Evolutionary conservation across 768 basidiomycete genomes (phyloP), one percentile per base, ranked within the genome.

Genomic region (Boletellus sp.): DNA sequence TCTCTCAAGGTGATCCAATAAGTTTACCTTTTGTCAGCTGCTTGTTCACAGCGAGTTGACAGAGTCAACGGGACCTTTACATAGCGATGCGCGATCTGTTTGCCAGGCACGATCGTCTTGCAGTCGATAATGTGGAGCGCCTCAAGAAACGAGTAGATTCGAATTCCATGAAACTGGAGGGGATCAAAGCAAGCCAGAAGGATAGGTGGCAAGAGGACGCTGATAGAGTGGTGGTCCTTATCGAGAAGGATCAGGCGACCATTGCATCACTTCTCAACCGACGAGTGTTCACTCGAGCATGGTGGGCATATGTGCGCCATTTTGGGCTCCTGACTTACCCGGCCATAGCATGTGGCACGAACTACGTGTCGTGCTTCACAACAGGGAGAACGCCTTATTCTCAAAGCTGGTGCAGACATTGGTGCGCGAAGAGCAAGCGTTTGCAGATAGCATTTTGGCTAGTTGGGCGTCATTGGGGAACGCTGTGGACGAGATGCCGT

Each of bases 291-390:
- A 86, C 95, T 50, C 84, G 90, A 46, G 86, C 87, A 48, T 90
- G 85, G 90, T 93, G 61, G 61, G 83, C 65, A 5, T 33, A 39
- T 45, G 15, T 22, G 24, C 38, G 10, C 6, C 38, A 36, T 22
- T 28, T 32, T 22, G 10, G 37, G 49, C 41, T 26, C 33, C 17
- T 48, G 36, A 34, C 39, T 52, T 52, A 58, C 45, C 46, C 38
- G 39, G 33, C 37, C 16, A 28, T 57, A 93, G 94, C 56, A 81
- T 96, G 79, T 97, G 94, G 93, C 90, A 95, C 60, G 94, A 97
- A 67, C 75, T 95, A n/a, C 83, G 90, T 20, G 89, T 93, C 16
- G 85, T 97, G 33, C 72, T 95, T 39, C 93, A 96, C 67, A 93
- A 94, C 56, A 77, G 87, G 47, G 94, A 96, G 71, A 90, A 92